These are phyloP conservation scores for Xerocomus spinulosus DNA, from an alignment of 768 basidiomycete genomes.

Conservation along the genomic window DNA sequence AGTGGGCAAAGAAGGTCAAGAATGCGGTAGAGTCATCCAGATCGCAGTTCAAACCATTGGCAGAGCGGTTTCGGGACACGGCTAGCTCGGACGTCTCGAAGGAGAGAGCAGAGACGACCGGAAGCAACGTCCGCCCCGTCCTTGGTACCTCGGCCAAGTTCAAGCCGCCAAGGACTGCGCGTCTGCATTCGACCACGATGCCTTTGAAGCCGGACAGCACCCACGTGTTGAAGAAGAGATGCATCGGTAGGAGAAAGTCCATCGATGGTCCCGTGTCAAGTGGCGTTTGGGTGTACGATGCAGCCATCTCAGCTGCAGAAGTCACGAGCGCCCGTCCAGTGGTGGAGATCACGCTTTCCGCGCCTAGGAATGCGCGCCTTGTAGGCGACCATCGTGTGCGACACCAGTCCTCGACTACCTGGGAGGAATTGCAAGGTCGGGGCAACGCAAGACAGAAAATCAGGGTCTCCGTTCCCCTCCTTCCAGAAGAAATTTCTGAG, in stretches of 20 bases:
- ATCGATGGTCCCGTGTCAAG: constrained; percentile 31
- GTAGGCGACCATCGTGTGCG: constrained; percentile 13
- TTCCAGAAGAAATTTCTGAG: neutral
- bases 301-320: constrained; percentile 45
- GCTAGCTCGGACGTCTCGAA: constrained; percentile 9
- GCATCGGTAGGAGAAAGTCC: constrained; percentile 49
- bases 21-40: constrained; percentile 49
- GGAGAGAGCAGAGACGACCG: constrained; percentile 13
- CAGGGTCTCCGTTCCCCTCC: constrained; percentile 18
- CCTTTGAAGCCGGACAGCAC: constrained; percentile 10
- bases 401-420: constrained; percentile 21
- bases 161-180: neutral
- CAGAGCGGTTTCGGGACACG: constrained; percentile 30
- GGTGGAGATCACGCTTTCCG: constrained; percentile 21
- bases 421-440: constrained; percentile 14
- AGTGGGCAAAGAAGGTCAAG: constrained; percentile 55
- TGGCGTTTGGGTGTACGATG: constrained; percentile 46
- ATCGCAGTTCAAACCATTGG: constrained; percentile 53
- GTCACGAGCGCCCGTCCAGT: constrained; percentile 13
- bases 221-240: constrained; percentile 52
- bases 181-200: neutral
- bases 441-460: constrained; percentile 10
- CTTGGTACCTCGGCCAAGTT: constrained; percentile 18
- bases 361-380: neutral
- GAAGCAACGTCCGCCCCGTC: constrained; percentile 24